A percentile compares a stretch with the other conserved stretches of the same genome.
phyloP scores from a whole-genome alignment of 2,329 filamentous ascomycete species.

The Ascochyta pisi region DNA sequence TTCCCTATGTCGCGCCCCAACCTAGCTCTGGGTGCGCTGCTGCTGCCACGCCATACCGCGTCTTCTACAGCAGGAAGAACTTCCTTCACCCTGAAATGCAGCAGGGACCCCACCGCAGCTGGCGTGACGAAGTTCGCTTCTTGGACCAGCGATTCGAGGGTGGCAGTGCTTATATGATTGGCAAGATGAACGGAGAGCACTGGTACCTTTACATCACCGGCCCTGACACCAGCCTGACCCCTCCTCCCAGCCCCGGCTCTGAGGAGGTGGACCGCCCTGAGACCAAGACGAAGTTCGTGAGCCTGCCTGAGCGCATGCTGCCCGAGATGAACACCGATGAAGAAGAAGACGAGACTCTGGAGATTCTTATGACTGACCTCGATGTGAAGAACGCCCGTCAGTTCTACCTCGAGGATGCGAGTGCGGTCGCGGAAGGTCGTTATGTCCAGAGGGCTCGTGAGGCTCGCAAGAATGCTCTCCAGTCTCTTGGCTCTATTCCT shows the following conservation, averaged over 20 bases:
- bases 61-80: conserved; percentile 99
- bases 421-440: conserved; percentile 84
- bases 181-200: conserved; percentile 99
- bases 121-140: conserved; percentile 93
- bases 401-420: conserved; percentile 80
- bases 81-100: conserved; percentile 96
- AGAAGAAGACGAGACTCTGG: conserved; percentile 75
- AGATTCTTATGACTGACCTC: conserved; percentile 73
- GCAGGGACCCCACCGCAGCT: conserved; percentile 92
- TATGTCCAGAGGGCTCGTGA: conserved; percentile 72
- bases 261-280: conserved; percentile 54
- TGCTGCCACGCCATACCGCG: conserved; percentile 87
- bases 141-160: conserved; percentile 90
- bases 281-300: conserved; percentile 66
- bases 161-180: conserved; percentile 98
- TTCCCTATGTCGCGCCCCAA: conserved; percentile 76
- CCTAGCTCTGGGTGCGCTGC: conserved; percentile 71
- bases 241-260: conserved; percentile 74
- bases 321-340: conserved; percentile 53
- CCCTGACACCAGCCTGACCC: conserved; percentile 79
- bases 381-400: conserved; percentile 71
- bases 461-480: conserved; percentile 65
- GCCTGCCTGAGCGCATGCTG: conserved; percentile 64
- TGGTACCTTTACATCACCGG: conserved; percentile 98
- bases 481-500: conserved; percentile 66